Evolutionary conservation across 2,329 filamentous ascomycete genomes (phyloP), one percentile per base, ranked within the genome.

Genomic region (Alternaria sp.): DNA sequence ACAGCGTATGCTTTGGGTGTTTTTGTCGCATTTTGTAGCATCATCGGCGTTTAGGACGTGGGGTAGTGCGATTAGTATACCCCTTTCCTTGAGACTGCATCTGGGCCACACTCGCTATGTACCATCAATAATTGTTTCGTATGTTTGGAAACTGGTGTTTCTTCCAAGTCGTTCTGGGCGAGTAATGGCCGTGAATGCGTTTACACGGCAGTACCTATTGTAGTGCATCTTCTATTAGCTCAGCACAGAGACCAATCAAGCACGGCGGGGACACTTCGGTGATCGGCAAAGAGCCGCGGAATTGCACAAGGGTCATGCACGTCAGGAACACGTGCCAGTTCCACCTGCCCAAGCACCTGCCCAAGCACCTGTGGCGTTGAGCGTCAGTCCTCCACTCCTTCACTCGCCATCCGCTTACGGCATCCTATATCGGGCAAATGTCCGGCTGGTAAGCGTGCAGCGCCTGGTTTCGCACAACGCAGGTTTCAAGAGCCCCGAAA

Each of bases 401-500:
- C 17, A 26, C 50, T 33, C 34, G 31, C 23, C 50, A 14, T 45
- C 34, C 24, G 34, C 46, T 39, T 21, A 8, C 39, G 45, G 48
- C 33, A 34, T 7, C 36, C 31, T 41, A 34, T 51, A 51, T 52
- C 26, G 40, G 36, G 50, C 40, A 24, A 51, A 36, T 49, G 11
- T 45, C 42, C 56, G 49, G 34, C 56, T 40, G 21, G 44, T 28
- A 33, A 54, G 55, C 37, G 51, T 58, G 52, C 58, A 50, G 41
- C 51, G 56, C 61, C 51, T 55, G 50, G 58, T 57, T 58, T 54
- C 40, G 53, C 39, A 54, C 45, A 44, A 33, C 48, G 34, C 56
- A 40, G 37, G 57, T 63, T 61, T 57, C 62, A 63, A 28, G 54
- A 41, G 51, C 54, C 41, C 52, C 60, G 55, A 57, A 52, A 44